A percentile compares a stretch with the other conserved stretches of the same genome.
phyloP scores from a whole-genome alignment of 75 land plant species.

The Selaginella moellendorffii region DNA sequence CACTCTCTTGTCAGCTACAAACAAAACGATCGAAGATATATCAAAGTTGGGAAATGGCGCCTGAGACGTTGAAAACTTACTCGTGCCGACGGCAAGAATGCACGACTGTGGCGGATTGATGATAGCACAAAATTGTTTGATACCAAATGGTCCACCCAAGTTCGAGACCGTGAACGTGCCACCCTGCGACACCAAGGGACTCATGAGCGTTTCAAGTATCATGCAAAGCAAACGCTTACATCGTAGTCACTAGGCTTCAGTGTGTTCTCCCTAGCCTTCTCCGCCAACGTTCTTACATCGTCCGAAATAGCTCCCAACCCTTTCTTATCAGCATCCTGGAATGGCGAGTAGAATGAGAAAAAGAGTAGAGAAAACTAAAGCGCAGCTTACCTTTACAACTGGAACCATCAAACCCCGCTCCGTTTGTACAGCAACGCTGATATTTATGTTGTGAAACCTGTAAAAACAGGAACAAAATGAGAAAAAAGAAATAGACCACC shows the following conservation, averaged over 20 bases:
- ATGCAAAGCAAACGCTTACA: not conserved
- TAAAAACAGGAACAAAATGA: not conserved
- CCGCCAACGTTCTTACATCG: constrained; percentile 77
- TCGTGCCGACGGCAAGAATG: constrained; percentile 94
- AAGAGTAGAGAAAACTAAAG: no score
- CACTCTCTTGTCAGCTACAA: constrained; percentile 83
- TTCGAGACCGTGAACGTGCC: constrained; percentile 97
- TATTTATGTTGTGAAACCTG: constrained; percentile 84
- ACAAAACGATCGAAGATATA: no score
- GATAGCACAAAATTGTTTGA: constrained; percentile 97
- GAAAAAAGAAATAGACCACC: not conserved
- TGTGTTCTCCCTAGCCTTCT: constrained; percentile 80
- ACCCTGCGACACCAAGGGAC: constrained; percentile 42
- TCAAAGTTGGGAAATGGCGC: no score
- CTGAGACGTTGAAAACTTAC: constrained; percentile 32
- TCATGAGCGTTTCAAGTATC: not conserved
- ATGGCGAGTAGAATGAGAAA: no score
- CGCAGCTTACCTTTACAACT: constrained; percentile 53
- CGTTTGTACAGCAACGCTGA: constrained; percentile 96
- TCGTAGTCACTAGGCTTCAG: constrained; percentile 92
- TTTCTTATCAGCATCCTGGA: constrained; percentile 97
- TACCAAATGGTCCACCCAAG: constrained; percentile 95
- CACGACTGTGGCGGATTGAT: constrained; percentile 95
- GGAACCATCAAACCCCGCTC: constrained; percentile 94
- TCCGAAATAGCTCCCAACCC: constrained; percentile 62